Base-by-base conservation (phyloP, 768 basidiomycete species). In the Rhizopogon roseolus region DNA sequence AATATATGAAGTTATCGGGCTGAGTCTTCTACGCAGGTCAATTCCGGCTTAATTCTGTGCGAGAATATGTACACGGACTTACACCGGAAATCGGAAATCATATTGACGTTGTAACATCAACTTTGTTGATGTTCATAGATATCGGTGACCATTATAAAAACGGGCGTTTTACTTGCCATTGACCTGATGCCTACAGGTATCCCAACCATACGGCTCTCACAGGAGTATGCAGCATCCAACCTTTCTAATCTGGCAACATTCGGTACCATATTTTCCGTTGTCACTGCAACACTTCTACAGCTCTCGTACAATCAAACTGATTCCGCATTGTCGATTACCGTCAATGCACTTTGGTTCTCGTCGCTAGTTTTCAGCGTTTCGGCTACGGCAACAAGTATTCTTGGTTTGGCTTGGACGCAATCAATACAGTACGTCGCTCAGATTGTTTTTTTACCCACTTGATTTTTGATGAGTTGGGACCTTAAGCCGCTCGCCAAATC, bases 401-500 rank as follows among this genome's bases (percentile, higher is more conserved):
- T 76, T 11, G 74, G 75, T 36, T 54, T 76, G 45, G 74, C 74
- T 0, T 76, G 74, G 74, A 76, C 73, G 56, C 73, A 75, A 52
- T 72, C 74, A 1, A 73, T 75, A 71, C 76, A 76, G 73, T 75
- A 63, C 34, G 73, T 67, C 19, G 10, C 49, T 48, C 19, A n/a
- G 6, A 36, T 48, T 16, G n/a, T 10, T 49, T 8, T 27, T 52
- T 16, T 41, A 28, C 49, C 41, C 50, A 28, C 48, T 48, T 44
- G 56, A 14, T 6, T 37, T 57, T 58, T 42, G 59, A 62, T 65
- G 52, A 62, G 60, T 45, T 11, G 19, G 34, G 55, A 56, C 58
- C 59, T 57, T 3, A 51, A 79, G 78, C 54, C 80, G 79, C 42
- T 81, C 80, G 4, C 79, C 79, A 54, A 76, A 77, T 53, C 75